Conservation (phyloP, 805 yeast species). For the Saccharomyces cerevisiae region DNA sequence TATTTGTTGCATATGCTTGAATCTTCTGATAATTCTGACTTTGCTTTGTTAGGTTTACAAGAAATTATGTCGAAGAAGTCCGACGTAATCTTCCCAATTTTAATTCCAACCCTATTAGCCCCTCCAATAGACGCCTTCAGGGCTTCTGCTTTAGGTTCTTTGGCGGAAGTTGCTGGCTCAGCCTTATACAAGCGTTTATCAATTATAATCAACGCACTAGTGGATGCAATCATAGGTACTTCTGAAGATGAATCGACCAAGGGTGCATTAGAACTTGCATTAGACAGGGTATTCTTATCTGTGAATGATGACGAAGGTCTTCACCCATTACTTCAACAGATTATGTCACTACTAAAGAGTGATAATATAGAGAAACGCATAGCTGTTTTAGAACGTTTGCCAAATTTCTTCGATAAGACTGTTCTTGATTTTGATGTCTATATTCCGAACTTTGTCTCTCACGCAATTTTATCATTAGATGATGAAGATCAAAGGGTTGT, state of each 20-base stretch:
- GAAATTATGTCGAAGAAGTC: slow-evolving; percentile 89
- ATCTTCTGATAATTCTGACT: slow-evolving; percentile 47
- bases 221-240: slow-evolving; percentile 42
- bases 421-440: slow-evolving; percentile 63
- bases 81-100: slow-evolving; percentile 86
- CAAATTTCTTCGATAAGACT: slow-evolving; percentile 60
- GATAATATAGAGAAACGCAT: slow-evolving; percentile 62
- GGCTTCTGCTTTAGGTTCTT: slow-evolving; percentile 78
- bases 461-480: slow-evolving; percentile 63
- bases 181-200: slow-evolving; percentile 69
- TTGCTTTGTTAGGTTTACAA: slow-evolving; percentile 79
- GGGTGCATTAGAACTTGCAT: slow-evolving; percentile 41
- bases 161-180: slow-evolving; percentile 84
- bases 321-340: slow-evolving; percentile 76
- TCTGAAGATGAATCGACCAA: slow-evolving; percentile 30
- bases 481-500: slow-evolving; percentile 59
- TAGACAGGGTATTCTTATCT: slow-evolving; percentile 64
- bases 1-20: slow-evolving; percentile 65
- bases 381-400: slow-evolving; percentile 57
- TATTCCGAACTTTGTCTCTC: slow-evolving; percentile 64
- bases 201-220: slow-evolving; percentile 63
- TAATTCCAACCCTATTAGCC: slow-evolving; percentile 73
- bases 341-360: slow-evolving; percentile 65
- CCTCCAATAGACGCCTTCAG: slow-evolving; percentile 78
- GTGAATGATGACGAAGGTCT: slow-evolving; percentile 71